Base-by-base conservation (phyloP, 805 yeast genomes). In the Candida takata region DNA sequence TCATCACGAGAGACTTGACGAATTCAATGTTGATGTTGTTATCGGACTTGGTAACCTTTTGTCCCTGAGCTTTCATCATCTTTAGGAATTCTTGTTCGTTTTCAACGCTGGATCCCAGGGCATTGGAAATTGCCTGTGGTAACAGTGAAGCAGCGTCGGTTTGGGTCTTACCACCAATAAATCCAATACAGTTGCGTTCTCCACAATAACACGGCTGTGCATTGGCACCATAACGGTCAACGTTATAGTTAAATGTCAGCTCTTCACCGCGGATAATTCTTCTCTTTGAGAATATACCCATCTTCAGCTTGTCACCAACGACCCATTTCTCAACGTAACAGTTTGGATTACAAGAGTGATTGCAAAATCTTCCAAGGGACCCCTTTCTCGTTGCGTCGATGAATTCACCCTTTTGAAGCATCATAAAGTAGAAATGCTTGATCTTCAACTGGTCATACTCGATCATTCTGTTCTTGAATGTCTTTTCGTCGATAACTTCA, bases 281-380 rank as follows among this genome's bases (percentile, higher is more conserved):
- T 44, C 95, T 67, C 47, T 83, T 83, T 34, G 97, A 84, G 56
- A 90, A 92, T 17, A 90, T 83, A 20, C 97, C 98, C 97, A 92
- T 92, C 45, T 86, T 71, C 38, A 86, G 67, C 55, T 85, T 82
- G 41, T 83, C 84, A 20, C 87, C 87, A 11, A 90, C 97, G 13
- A 88, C 92, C 98, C 98, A 90, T 64, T 90, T 90, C 58, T 90
- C 96, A 29, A 90, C 95, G 50, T 74, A 85, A 16, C 95, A 90
- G 58, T 92, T 92, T 10, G 98, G 98, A 51, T 75, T 79, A 59
- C 98, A 90, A 15, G 95, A 85, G 61, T 90, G 98, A 60, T 90
- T 90, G 55, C 92, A 83, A 62, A 88, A 92, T 38, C 98, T 69
- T 2, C 95, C 96, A 37, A 90, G 60, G 14, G 86, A 76, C 7